Evolutionary conservation across 495 filamentous ascomycete genomes (phyloP), one percentile per base, ranked within the genome.

Genomic region (Jackrogersella minutella): DNA sequence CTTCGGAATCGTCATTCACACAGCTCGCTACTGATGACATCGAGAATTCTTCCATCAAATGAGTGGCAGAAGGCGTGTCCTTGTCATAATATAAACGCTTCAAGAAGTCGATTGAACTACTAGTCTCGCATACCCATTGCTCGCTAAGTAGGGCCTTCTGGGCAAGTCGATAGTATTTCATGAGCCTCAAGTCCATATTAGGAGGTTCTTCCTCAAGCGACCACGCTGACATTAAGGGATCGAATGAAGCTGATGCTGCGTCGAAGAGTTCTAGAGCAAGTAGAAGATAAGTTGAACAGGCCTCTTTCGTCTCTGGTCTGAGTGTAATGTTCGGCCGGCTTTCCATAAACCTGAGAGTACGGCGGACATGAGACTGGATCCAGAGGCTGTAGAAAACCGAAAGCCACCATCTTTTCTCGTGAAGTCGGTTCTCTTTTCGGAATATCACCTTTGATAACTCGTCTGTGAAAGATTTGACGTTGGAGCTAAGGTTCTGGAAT

Each of bases 391-490:
- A 72, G 40, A 72, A 72, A 33, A 51, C 52, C 14, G 69, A 72
- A 11, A 72, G 26, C 69, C 69, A 72, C 69, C 69, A 72, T 69
- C 66, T 54, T 26, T 63, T 68, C 36, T 72, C 69, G 13, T 69
- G 60, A 5, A 61, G 51, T 14, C 69, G 43, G 21, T 69, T 72
- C 22, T 72, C 69, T 37, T 72, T 72, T 24, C 65, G 56, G 28
- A 72, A 66, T 17, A 72, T 62, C 2, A 69, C 36, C 50, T 34
- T 65, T n/a, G 69, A 72, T 5, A 72, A 62, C 39, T 72, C 69
- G 1, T 69, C 61, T 3, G 47, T 55, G 21, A 69, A 72, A 2
- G 37, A 17, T 16, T 58, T 65, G 17, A 69, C 68, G 8, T 64
- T 64, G 26, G 61, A 61, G 33, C 47, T 64, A 3, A 72, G 65